Base-by-base conservation (phyloP, 345 rosid genomes). In the Psidium friedrichsthalianum region DNA sequence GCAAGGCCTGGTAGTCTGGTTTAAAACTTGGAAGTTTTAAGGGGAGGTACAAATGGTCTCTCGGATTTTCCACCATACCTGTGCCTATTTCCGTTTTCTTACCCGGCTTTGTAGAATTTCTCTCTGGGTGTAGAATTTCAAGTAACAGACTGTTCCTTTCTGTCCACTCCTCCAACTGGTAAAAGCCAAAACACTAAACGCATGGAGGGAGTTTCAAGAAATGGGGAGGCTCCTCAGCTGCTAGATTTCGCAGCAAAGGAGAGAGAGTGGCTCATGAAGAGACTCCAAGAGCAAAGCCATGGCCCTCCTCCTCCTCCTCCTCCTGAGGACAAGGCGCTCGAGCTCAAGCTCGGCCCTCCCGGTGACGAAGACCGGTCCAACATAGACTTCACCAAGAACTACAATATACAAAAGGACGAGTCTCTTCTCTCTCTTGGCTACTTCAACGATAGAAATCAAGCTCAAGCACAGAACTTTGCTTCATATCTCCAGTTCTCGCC, bases 271-370 rank as follows among this genome's bases (percentile, higher is more conserved):
- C 83, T 87, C 83, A 69, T 83, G 15, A 90, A 87, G 64, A 88
- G 87, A 20, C 25, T 32, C 14, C 82, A 83, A 16, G 90, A 90
- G n/a, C 91, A 84, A 52, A 32, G 84, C 14, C 82, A 59, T 36
- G 84, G 85, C 61, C 89, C 86, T 87, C 84, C 87, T 83, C 84
- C 87, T 83, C 88, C 90, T 21, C 85, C 91, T 42, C 44, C 44
- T 42, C 44, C 44, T 53, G 97, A 92, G 86, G 96, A 94, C 89
- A 93, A 90, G 89, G 90, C 92, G 87, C 97, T 96, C 55, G 99
- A 96, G 86, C 94, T 96, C 3, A 94, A 95, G 91, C 98, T 96
- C 86, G 98, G 95, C 89, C 99, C 95, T 9, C 99, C 99, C 52
- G 98, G 97, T 53, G 93, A 92, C 84, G 95, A 89, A 64, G 86